Conservation (phyloP, 2,329 filamentous ascomycete genomes). For the Xylariaceae sp. region DNA sequence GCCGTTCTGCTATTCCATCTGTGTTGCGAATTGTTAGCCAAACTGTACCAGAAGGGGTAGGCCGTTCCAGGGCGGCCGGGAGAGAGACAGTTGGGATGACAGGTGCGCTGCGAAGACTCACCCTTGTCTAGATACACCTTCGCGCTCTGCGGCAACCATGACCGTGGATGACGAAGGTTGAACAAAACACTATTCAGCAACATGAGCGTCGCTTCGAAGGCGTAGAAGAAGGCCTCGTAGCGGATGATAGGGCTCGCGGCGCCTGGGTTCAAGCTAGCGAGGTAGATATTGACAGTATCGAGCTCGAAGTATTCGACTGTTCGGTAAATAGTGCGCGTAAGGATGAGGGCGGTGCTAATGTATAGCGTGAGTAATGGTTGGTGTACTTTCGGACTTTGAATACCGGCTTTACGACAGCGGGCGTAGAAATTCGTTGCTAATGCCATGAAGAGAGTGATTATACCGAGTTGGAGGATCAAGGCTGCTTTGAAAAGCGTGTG, state of each 20-base stretch:
- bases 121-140: conserved; percentile 45
- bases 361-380: conserved; percentile 46
- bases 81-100: neutral
- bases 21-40: neutral
- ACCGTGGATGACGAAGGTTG: conserved; percentile 47
- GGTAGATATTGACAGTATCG: conserved; percentile 36
- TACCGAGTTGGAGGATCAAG: conserved; percentile 49
- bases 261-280: conserved; percentile 34
- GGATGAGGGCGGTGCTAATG: conserved; percentile 43
- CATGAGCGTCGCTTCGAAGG: conserved; percentile 53
- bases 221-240: conserved; percentile 55
- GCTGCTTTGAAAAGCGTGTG: conserved; percentile 45
- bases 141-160: conserved; percentile 43
- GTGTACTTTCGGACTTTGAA: conserved; percentile 30
- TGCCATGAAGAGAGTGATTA: conserved; percentile 44
- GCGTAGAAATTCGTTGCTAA: conserved; percentile 46
- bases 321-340: conserved; percentile 51
- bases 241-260: conserved; percentile 42
- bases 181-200: conserved; percentile 44
- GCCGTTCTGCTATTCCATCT: conserved; percentile 44
- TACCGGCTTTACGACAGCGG: conserved; percentile 36
- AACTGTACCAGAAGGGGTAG: neutral
- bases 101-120: neutral
- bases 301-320: conserved; percentile 54
- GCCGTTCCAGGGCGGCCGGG: neutral